Evolutionary conservation across 1,284 basidiomycete genomes (phyloP).

Genomic region (Trichosporon sp.): DNA sequence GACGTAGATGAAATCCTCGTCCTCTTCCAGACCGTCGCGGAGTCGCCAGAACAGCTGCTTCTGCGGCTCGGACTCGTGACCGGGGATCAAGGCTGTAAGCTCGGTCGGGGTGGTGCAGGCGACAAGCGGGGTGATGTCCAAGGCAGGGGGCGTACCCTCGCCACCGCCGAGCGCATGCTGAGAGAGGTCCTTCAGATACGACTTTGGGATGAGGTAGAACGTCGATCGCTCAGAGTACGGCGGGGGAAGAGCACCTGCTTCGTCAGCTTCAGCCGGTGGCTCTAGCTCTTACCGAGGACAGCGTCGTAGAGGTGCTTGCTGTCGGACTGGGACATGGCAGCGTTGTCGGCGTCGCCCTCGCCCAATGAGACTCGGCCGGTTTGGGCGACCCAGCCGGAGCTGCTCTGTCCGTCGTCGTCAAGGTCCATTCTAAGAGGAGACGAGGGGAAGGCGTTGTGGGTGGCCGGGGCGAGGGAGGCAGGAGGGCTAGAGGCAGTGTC

Average conservation of each 20-base stretch:
- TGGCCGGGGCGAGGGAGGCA: background rate
- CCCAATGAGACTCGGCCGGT: constrained; percentile 47
- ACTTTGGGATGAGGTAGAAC: constrained; percentile 50
- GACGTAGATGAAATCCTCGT: constrained; percentile 75
- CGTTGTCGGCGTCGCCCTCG: constrained; percentile 22
- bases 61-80: constrained; percentile 21
- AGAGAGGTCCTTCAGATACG: constrained; percentile 40
- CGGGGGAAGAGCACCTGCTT: constrained; percentile 40
- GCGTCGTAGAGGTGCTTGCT: constrained; percentile 24
- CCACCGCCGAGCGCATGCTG: constrained; percentile 36
- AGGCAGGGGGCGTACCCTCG: constrained; percentile 27
- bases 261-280: constrained; percentile 1
- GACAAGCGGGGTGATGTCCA: constrained; percentile 39
- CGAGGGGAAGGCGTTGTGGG: constrained; percentile 29
- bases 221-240: constrained; percentile 39
- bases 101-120: constrained; percentile 33
- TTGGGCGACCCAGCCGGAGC: constrained; percentile 43
- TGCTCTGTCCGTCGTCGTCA: constrained; percentile 31
- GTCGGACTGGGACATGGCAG: background rate
- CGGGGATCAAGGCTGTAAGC: constrained; percentile 38
- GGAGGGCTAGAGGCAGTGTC: constrained; percentile 33
- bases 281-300: constrained; percentile 21
- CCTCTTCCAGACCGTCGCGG: constrained; percentile 62
- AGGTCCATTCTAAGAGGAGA: constrained; percentile 38
- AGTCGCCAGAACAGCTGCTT: constrained; percentile 43